Percentiles rank a stretch among this genome's conserved stretches.
Conservation (phyloP, 2,329 filamentous ascomycete species). For the Pezicula radicicola region DNA sequence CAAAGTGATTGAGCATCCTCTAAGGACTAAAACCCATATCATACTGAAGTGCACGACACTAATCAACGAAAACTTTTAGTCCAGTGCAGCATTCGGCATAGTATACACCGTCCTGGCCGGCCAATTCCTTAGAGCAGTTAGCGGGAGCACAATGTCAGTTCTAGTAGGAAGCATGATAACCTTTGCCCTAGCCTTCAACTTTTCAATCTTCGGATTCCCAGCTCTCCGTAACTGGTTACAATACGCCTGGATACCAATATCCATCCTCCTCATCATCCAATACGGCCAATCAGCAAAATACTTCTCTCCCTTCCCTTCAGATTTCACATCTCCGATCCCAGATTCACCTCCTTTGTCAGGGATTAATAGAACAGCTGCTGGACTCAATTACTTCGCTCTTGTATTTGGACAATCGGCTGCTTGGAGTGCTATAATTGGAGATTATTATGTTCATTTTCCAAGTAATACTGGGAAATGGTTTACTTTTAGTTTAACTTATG, state of each 20-base stretch:
- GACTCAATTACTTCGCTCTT: not conserved
- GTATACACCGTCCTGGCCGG: slow-evolving; percentile 60
- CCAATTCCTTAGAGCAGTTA: slow-evolving; percentile 52
- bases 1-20: too few species aligned
- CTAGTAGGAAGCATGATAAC: slow-evolving; percentile 59
- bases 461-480: not conserved
- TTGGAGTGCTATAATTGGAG: not conserved
- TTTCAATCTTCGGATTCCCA: slow-evolving; percentile 58
- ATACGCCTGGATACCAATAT: slow-evolving; percentile 53
- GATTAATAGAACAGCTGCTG: not conserved
- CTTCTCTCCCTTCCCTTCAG: slow-evolving; percentile 3
- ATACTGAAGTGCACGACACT: too few species aligned
- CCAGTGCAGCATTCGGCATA: slow-evolving; percentile 50
- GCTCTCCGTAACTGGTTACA: slow-evolving; percentile 54
- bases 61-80: too few species aligned
- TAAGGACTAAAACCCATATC: too few species aligned
- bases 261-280: slow-evolving; percentile 33
- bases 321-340: not conserved
- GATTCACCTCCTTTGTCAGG: not conserved
- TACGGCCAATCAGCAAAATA: slow-evolving; percentile 13
- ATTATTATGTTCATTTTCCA: slow-evolving; percentile 1
- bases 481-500: not conserved
- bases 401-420: not conserved
- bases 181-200: slow-evolving; percentile 48
- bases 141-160: slow-evolving; percentile 44